These are phyloP conservation scores for Penicillium sp. DNA, from an alignment of 2,329 filamentous ascomycete species.

Conservation along the genomic window DNA sequence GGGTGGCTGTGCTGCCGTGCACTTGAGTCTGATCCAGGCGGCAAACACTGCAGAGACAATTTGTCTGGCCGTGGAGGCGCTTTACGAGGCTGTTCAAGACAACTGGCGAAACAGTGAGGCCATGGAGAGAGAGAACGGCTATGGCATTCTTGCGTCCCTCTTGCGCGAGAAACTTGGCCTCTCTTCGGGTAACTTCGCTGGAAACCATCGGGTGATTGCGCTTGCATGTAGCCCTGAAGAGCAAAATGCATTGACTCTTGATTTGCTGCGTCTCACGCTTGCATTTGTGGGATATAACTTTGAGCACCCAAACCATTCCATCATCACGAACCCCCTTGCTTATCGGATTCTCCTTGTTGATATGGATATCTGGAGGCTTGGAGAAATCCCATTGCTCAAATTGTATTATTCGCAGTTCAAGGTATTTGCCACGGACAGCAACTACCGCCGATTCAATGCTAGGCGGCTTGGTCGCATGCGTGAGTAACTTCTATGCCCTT, in stretches of 20 bases:
- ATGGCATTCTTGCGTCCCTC: conserved; percentile 79
- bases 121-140: conserved; percentile 94
- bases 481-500: conserved; percentile 47
- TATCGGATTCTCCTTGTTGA: conserved; percentile 91
- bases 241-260: conserved; percentile 51
- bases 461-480: conserved; percentile 85
- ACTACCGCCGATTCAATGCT: conserved; percentile 88
- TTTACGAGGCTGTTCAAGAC: conserved; percentile 80
- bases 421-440: conserved; percentile 84
- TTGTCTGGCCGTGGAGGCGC: conserved; percentile 73
- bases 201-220: conserved; percentile 46
- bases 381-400: conserved; percentile 71
- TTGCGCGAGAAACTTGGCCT: conserved; percentile 72
- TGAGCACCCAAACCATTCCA: conserved; percentile 75
- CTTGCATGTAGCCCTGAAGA: conserved; percentile 43
- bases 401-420: conserved; percentile 92
- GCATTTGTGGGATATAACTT: conserved; percentile 87
- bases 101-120: conserved; percentile 98
- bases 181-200: conserved; percentile 21
- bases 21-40: conserved; percentile 78
- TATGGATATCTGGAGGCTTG: conserved; percentile 86
- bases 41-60: conserved; percentile 69
- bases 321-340: conserved; percentile 92
- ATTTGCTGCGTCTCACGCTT: conserved; percentile 73
- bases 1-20: conserved; percentile 83